Evolutionary conservation across 2,329 filamentous ascomycete species (phyloP).

Genomic region (Ilyonectria destructans): DNA sequence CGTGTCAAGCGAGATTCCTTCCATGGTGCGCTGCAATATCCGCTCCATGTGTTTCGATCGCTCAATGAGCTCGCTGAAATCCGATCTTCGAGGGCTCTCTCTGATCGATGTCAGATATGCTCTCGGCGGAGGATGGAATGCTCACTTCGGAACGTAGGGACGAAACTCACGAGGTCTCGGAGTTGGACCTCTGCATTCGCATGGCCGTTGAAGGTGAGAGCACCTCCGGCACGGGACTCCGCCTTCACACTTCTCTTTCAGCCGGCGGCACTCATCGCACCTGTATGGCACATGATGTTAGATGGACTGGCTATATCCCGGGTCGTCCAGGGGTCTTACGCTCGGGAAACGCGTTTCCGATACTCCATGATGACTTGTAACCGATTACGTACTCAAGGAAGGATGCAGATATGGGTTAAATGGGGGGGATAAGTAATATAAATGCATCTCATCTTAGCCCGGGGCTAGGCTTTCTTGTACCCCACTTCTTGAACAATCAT

Average conservation of each 20-base stretch:
- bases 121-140: slow-evolving; percentile 1
- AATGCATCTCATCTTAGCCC: not conserved
- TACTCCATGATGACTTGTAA: not conserved
- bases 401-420: not conserved
- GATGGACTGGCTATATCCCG: not conserved
- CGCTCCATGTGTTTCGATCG: slow-evolving; percentile 4
- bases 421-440: not conserved
- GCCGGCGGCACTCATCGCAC: slow-evolving; percentile 68
- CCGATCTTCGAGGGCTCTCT: not conserved
- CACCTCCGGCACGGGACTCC: slow-evolving; percentile 69
- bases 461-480: not conserved
- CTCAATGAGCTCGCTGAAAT: slow-evolving; percentile 7
- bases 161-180: slow-evolving; percentile 16
- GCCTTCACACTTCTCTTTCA: slow-evolving; percentile 72
- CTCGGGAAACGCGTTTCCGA: not conserved
- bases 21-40: slow-evolving; percentile 1
- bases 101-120: not conserved
- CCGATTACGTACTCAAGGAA: not conserved
- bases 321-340: not conserved
- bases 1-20: slow-evolving; percentile 1
- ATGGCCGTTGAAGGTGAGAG: slow-evolving; percentile 65
- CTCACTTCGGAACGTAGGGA: slow-evolving; percentile 2
- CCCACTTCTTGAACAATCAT: not conserved
- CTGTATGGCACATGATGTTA: slow-evolving; percentile 50
- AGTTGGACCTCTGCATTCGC: slow-evolving; percentile 56